Percentiles rank a stretch among this genome's conserved stretches.
phyloP scores from a whole-genome alignment of 345 rosid species.

The Rhizophora apiculata region DNA sequence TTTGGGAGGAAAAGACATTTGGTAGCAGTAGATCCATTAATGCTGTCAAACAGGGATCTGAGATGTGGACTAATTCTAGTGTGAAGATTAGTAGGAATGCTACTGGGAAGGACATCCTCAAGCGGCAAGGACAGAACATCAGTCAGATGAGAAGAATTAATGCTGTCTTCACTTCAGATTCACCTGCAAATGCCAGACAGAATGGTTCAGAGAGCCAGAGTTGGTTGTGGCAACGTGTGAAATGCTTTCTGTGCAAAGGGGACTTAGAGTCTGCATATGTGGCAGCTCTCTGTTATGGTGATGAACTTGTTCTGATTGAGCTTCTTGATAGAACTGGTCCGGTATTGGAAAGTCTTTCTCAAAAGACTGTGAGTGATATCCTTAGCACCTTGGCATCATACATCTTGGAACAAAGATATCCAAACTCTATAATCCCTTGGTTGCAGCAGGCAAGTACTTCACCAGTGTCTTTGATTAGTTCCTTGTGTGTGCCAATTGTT shows the following conservation, averaged over 20 bases:
- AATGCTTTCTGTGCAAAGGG: slow-evolving; percentile 55
- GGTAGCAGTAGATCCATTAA: slow-evolving; percentile 46
- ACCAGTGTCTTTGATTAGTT: slow-evolving; percentile 4
- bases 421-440: slow-evolving; percentile 73
- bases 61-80: slow-evolving; percentile 37
- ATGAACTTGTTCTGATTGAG: slow-evolving; percentile 68
- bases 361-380: slow-evolving; percentile 57
- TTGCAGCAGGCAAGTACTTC: slow-evolving; percentile 69
- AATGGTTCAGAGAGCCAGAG: slow-evolving; percentile 33
- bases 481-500: not conserved
- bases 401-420: slow-evolving; percentile 65
- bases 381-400: slow-evolving; percentile 57
- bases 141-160: slow-evolving; percentile 38
- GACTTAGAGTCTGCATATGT: slow-evolving; percentile 76
- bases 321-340: slow-evolving; percentile 91
- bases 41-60: slow-evolving; percentile 42
- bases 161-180: slow-evolving; percentile 31
- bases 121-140: slow-evolving; percentile 36
- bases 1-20: slow-evolving; percentile 49
- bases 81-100: slow-evolving; percentile 36
- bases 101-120: slow-evolving; percentile 41
- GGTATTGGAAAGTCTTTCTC: slow-evolving; percentile 63
- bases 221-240: slow-evolving; percentile 52
- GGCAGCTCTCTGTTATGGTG: slow-evolving; percentile 63
- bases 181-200: slow-evolving; percentile 34